Percentiles rank a stretch among this genome's conserved stretches.
Evolutionary conservation across 495 filamentous ascomycete genomes (phyloP).

Genomic region (Xylaria venustula): DNA sequence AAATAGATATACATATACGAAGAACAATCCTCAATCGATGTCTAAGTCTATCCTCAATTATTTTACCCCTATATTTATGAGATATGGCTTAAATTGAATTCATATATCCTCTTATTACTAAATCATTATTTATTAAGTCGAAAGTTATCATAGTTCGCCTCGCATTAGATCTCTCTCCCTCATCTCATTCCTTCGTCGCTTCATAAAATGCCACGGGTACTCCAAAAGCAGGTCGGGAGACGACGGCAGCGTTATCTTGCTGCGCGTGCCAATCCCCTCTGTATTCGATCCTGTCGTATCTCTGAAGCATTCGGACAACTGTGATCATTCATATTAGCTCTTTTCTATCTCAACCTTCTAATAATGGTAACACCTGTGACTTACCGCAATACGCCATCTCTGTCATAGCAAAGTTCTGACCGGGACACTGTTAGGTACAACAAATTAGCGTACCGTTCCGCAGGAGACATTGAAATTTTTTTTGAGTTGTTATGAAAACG

Average conservation of each 20-base stretch:
- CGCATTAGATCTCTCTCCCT: background rate
- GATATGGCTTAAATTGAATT: too few relatives aligned
- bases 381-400: constrained; percentile 48
- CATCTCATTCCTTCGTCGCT: constrained; percentile 12
- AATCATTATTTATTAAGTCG: background rate
- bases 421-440: constrained; percentile 32
- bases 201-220: constrained; percentile 38
- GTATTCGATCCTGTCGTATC: constrained; percentile 53
- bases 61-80: too few relatives aligned
- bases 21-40: too few relatives aligned
- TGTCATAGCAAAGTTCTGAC: constrained; percentile 57
- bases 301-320: constrained; percentile 60
- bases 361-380: constrained; percentile 31
- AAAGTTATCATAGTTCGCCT: background rate
- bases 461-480: background rate
- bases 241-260: constrained; percentile 37
- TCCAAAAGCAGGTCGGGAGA: constrained; percentile 38
- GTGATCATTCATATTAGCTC: background rate
- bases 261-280: constrained; percentile 43
- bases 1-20: too few relatives aligned
- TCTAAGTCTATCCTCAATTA: too few relatives aligned
- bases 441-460: background rate
- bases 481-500: constrained; percentile 11
- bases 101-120: too few relatives aligned
- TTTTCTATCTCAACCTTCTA: background rate